Evolutionary conservation across 2,329 filamentous ascomycete genomes (phyloP).

Genomic region (Sarocladium kiliense): DNA sequence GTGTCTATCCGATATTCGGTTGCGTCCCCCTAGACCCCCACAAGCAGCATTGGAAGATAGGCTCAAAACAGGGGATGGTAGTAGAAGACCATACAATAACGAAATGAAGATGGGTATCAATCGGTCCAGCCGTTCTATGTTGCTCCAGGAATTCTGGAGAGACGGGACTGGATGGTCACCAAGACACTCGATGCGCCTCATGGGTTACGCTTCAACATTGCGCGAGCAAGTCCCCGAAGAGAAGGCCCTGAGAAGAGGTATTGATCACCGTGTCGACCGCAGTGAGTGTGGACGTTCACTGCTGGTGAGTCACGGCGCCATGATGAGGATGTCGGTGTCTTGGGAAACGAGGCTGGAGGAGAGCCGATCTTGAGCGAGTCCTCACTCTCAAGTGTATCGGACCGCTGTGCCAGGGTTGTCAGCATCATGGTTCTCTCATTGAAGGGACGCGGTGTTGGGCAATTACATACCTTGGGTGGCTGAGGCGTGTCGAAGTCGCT

Average conservation of each 20-base stretch:
- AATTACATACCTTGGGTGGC: not conserved
- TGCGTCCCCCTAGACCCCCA: too few species aligned
- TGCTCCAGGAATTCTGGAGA: not conserved
- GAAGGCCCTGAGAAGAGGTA: constrained; percentile 46
- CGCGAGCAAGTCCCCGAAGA: constrained; percentile 36
- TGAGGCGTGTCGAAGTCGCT: not conserved
- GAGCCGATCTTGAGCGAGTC: not conserved
- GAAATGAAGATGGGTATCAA: constrained; percentile 6
- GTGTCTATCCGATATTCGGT: too few species aligned
- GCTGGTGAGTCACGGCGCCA: constrained; percentile 23
- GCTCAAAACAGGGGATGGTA: not conserved
- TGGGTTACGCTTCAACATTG: constrained; percentile 24
- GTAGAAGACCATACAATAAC: not conserved
- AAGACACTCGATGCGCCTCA: not conserved
- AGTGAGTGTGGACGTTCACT: constrained; percentile 49
- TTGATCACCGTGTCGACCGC: constrained; percentile 49
- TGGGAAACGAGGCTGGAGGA: not conserved
- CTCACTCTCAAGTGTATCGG: not conserved
- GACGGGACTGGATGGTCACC: not conserved
- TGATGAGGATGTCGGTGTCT: not conserved
- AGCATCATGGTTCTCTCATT: too few species aligned
- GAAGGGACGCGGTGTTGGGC: too few species aligned
- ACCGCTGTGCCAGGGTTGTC: not conserved
- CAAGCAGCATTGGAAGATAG: not conserved
- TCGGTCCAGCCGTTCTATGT: not conserved